Evolutionary conservation across 2,329 filamentous ascomycete species (phyloP), one percentile per base, ranked within the genome.

Genomic region (Xylogone sp.): DNA sequence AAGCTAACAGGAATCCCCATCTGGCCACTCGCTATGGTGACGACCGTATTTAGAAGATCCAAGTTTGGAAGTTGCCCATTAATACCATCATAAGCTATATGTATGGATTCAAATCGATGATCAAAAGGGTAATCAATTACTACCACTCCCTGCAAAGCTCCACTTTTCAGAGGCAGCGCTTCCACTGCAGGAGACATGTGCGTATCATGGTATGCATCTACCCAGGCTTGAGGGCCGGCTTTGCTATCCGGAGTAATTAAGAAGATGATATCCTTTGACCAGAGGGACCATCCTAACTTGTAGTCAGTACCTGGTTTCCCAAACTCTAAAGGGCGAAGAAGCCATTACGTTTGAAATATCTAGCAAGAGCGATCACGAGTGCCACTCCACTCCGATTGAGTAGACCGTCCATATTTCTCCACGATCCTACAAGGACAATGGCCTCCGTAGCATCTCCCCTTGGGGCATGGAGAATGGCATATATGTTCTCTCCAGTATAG

Each of bases 211-310:
- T 99, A 99, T 1, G 94, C 94, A 65, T 97, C 92, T 8, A 97
- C 90, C 94, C 94, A 99, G 21, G 94, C 94, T 67, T 97, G 92
- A 0, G 91, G 90, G 1, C 93, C 94, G 10, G 89, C 87, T 53
- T 86, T 87, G 68, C 90, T 96, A 70, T 99, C 94, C 0, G 89
- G 86, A 0, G 94, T 86, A 45, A 99, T 80, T 5, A 99, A 72
- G 60, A 99, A 84, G 53, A 99, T 93, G 59, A 99, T 96, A 68
- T 99, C 94, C 71, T 99, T 99, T 53, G 92, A 97, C 94, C 94
- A 99, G 22, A 99, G 78, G 49, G 91, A 97, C 94, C 94, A 99
- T 60, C 87, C 82, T 85, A 53, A 45, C 21, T 21, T 46, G n/a
- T 18, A 13, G 21, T 59, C 51, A 58, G 52, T 51, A 22, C 20